phyloP scores from a whole-genome alignment of 2,329 filamentous ascomycete genomes.

The Colletotrichum higginsianum region DNA sequence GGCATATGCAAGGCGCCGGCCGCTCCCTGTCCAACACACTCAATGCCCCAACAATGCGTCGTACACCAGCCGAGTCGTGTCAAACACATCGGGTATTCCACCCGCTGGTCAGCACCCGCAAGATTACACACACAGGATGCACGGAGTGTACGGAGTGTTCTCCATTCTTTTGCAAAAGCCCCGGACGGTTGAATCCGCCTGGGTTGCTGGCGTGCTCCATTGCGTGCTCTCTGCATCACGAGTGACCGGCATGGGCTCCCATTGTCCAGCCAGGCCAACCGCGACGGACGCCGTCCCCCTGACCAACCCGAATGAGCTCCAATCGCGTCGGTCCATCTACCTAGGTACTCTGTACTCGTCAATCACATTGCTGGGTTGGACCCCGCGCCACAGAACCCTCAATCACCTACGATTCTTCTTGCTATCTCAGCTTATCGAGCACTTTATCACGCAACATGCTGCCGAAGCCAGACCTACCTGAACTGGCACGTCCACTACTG shows the following conservation, averaged over 20 bases:
- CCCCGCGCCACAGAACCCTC: constrained; percentile 23
- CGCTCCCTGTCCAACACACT: constrained; percentile 10
- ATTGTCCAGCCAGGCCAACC: not conserved
- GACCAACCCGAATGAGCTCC: constrained; percentile 7
- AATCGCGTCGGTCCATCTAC: constrained; percentile 17
- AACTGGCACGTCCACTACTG: constrained; percentile 14
- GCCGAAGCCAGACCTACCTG: not conserved
- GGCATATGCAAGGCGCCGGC: constrained; percentile 5
- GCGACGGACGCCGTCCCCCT: not conserved
- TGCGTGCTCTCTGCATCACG: constrained; percentile 4
- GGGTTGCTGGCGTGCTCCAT: constrained; percentile 13
- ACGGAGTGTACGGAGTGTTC: no score
- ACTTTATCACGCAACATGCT: constrained; percentile 10
- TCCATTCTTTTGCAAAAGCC: no score
- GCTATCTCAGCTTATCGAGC: not conserved
- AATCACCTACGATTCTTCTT: not conserved
- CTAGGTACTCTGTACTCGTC: not conserved
- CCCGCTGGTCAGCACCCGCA: not conserved
- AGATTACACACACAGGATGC: no score
- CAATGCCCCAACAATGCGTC: constrained; percentile 7
- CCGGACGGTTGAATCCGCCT: not conserved
- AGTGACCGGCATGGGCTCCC: not conserved
- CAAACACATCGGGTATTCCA: not conserved
- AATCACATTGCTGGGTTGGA: constrained; percentile 17
- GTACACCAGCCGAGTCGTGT: constrained; percentile 1